Conservation (phyloP, 2,329 filamentous ascomycete species). For the Aspergillus melleus region DNA sequence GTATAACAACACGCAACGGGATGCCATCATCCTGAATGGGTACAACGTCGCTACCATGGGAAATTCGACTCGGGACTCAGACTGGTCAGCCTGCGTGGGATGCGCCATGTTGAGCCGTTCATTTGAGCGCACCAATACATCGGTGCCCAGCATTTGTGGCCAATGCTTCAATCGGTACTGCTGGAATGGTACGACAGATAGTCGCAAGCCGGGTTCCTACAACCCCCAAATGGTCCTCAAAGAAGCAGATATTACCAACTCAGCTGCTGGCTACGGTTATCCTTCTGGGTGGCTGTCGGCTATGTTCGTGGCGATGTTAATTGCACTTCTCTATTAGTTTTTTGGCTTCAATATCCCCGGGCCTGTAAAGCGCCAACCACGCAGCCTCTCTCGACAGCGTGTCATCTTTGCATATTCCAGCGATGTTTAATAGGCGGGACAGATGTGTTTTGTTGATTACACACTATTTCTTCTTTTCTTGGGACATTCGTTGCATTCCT, state of each 20-base stretch:
- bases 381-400: too few relatives aligned
- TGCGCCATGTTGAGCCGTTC: constrained; percentile 78
- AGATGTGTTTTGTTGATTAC: too few relatives aligned
- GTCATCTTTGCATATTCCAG: too few relatives aligned
- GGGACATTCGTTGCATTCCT: too few relatives aligned
- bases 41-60: constrained; percentile 77
- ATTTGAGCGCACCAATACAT: constrained; percentile 65
- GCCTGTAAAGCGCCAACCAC: too few relatives aligned
- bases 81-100: constrained; percentile 78
- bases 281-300: not conserved
- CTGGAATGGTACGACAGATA: constrained; percentile 73
- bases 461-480: too few relatives aligned
- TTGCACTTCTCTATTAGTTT: not conserved
- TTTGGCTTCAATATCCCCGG: too few relatives aligned
- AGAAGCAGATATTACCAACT: not conserved
- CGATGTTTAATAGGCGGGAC: too few relatives aligned
- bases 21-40: constrained; percentile 79
- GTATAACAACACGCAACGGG: constrained; percentile 65
- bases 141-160: constrained; percentile 67
- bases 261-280: not conserved
- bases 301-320: not conserved
- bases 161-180: constrained; percentile 80
- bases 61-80: constrained; percentile 68
- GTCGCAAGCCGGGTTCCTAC: constrained; percentile 4
- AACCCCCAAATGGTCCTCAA: not conserved